phyloP scores from a whole-genome alignment of 1,139 yeast species.

The Arxiozyma heterogenica region DNA sequence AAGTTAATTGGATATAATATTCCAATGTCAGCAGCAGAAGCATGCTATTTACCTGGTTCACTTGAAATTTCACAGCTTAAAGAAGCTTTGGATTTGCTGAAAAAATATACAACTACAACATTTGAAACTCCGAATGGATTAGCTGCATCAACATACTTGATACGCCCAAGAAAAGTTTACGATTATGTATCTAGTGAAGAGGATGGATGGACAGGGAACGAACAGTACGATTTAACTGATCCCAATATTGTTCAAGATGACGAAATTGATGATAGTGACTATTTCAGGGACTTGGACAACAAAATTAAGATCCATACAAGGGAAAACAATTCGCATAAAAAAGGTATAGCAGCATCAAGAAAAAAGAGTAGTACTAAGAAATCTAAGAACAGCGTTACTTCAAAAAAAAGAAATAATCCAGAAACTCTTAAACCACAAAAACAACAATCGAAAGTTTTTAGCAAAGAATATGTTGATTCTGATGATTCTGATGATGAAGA shows the following conservation, averaged over 20 bases:
- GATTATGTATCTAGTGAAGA: slow-evolving; percentile 4
- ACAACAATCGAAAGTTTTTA: slow-evolving; percentile 13
- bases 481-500: slow-evolving; percentile 24
- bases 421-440: not conserved
- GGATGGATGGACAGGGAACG: slow-evolving; percentile 19
- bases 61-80: slow-evolving; percentile 13
- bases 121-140: slow-evolving; percentile 27
- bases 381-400: slow-evolving; percentile 9
- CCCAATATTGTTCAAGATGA: slow-evolving; percentile 13
- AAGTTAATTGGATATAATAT: slow-evolving; percentile 21
- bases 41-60: slow-evolving; percentile 18
- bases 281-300: slow-evolving; percentile 23
- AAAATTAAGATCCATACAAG: slow-evolving; percentile 1
- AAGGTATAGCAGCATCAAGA: slow-evolving; percentile 22
- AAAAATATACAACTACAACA: slow-evolving; percentile 21
- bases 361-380: slow-evolving; percentile 8
- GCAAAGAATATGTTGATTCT: slow-evolving; percentile 30
- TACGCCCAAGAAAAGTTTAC: slow-evolving; percentile 10
- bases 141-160: slow-evolving; percentile 23
- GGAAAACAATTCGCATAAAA: slow-evolving; percentile 6
- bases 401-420: slow-evolving; percentile 8
- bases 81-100: slow-evolving; percentile 12
- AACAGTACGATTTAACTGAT: slow-evolving; percentile 17
- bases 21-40: slow-evolving; percentile 17
- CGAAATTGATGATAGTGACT: slow-evolving; percentile 16